A percentile compares a stretch with the other conserved stretches of the same genome.
Evolutionary conservation across 768 basidiomycete species (phyloP).

Genomic region (Boletus tomentosulus): DNA sequence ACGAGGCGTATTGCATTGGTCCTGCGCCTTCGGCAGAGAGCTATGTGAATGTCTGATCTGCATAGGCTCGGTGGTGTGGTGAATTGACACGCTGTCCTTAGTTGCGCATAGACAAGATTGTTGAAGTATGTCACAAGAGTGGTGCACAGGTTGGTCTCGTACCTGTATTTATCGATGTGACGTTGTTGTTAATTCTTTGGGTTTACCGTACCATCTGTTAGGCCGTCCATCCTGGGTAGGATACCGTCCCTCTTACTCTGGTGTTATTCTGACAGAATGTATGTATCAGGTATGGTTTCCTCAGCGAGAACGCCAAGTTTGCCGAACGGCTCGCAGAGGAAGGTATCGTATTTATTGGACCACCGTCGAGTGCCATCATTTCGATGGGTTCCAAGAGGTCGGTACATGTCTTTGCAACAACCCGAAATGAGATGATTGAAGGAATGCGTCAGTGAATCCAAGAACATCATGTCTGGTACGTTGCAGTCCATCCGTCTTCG

Average conservation of each 20-base stretch:
- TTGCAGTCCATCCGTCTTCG: background rate
- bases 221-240: conserved; percentile 91
- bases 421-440: background rate
- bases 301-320: conserved; percentile 89
- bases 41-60: conserved; percentile 56
- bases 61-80: background rate
- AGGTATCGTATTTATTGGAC: conserved; percentile 88
- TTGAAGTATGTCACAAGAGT: conserved; percentile 74
- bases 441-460: conserved; percentile 66
- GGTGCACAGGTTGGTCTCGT: conserved; percentile 69
- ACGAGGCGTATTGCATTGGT: conserved; percentile 90
- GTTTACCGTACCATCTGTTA: conserved; percentile 26
- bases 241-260: background rate
- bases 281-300: conserved; percentile 70
- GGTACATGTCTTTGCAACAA: conserved; percentile 1
- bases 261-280: background rate
- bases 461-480: conserved; percentile 87
- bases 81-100: conserved; percentile 27
- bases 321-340: conserved; percentile 68
- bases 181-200: background rate
- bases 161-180: background rate
- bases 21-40: conserved; percentile 86
- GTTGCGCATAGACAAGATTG: conserved; percentile 85
- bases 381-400: conserved; percentile 97
- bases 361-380: conserved; percentile 80